Conservation (phyloP, 1,139 yeast genomes). For the Hemisphaericaspora xylanilytica region DNA sequence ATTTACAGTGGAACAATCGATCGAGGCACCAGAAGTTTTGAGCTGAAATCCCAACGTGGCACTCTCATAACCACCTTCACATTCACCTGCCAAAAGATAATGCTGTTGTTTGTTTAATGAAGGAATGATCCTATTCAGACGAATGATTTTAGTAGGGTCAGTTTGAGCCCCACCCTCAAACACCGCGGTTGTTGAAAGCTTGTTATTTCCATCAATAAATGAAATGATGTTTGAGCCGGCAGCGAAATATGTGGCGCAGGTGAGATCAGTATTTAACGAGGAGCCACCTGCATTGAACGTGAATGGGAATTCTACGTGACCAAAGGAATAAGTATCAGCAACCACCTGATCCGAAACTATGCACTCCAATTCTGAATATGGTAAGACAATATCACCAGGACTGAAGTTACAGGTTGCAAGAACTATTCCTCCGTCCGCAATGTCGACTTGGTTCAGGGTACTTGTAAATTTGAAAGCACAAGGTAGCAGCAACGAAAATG, state of each 20-base stretch:
- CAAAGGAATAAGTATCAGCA: conserved; percentile 18
- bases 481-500: conserved; percentile 30
- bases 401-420: conserved; percentile 28
- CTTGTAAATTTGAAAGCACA: conserved; percentile 32
- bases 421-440: conserved; percentile 17
- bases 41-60: conserved; percentile 24
- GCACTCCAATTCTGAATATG: conserved; percentile 28
- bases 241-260: conserved; percentile 19
- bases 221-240: conserved; percentile 27
- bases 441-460: conserved; percentile 13
- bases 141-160: conserved; percentile 7
- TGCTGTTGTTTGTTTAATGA: conserved; percentile 16
- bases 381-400: conserved; percentile 24
- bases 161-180: conserved; percentile 13
- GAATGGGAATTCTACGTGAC: conserved; percentile 26
- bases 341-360: conserved; percentile 19
- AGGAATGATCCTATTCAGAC: conserved; percentile 17
- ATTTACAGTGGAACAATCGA: conserved; percentile 27
- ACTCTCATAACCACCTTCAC: conserved; percentile 24
- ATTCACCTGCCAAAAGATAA: conserved; percentile 21
- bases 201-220: conserved; percentile 27
- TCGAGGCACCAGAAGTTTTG: background rate
- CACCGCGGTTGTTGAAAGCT: conserved; percentile 17
- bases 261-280: conserved; percentile 19
- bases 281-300: conserved; percentile 28